These are phyloP conservation scores for Phytomonas serpens DNA, from an alignment of 208 protist genomes.

Conservation along the genomic window DNA sequence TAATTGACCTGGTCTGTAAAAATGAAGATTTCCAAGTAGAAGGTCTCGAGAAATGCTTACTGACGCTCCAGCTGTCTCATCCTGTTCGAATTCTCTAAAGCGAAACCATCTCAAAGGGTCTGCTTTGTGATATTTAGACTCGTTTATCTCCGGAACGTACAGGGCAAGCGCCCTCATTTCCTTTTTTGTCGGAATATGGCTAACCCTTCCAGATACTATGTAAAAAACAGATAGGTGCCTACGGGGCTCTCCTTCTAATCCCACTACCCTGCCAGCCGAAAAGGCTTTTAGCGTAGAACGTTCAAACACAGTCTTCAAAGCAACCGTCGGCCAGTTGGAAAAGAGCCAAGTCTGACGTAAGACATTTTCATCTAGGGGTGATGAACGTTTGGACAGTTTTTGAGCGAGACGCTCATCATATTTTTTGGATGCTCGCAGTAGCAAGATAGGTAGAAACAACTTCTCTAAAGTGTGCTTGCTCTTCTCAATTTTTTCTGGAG, in stretches of 20 bases:
- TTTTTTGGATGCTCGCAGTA: slow-evolving; percentile 5
- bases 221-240: slow-evolving; percentile 33
- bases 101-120: neutral
- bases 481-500: neutral
- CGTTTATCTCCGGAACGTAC: neutral
- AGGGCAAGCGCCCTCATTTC: slow-evolving; percentile 22
- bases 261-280: slow-evolving; percentile 25
- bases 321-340: slow-evolving; percentile 24
- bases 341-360: slow-evolving; percentile 18
- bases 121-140: neutral
- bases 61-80: slow-evolving; percentile 5
- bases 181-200: slow-evolving; percentile 45
- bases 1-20: slow-evolving; percentile 39
- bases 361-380: neutral
- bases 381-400: neutral
- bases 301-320: slow-evolving; percentile 25
- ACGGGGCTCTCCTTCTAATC: slow-evolving; percentile 35
- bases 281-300: slow-evolving; percentile 21
- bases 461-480: neutral
- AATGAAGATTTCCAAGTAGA: slow-evolving; percentile 25
- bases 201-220: slow-evolving; percentile 47
- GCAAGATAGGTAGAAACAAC: slow-evolving; percentile 1
- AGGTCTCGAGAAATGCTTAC: slow-evolving; percentile 20
- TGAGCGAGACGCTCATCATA: neutral
- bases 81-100: neutral